phyloP scores from a whole-genome alignment of 805 yeast genomes.

The Sugiyamaella americana region DNA sequence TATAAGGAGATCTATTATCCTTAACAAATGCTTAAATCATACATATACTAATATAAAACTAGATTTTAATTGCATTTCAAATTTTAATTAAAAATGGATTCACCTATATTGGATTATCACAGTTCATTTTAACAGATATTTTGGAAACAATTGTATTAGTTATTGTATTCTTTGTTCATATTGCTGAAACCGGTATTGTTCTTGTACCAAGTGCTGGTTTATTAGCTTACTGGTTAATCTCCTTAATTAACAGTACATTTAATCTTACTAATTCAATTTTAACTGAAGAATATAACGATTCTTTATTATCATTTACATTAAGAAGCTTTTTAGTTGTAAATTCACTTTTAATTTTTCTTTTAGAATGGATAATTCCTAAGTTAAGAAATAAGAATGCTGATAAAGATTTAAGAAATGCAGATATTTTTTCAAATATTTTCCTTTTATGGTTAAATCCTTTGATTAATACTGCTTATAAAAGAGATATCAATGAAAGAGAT shows the following conservation, averaged over 20 bases:
- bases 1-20: too few species aligned
- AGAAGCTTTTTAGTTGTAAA: slow-evolving; percentile 1
- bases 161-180: slow-evolving; percentile 1
- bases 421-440: slow-evolving; percentile 10
- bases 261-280: background rate
- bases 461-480: slow-evolving; percentile 4
- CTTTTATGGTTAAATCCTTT: slow-evolving; percentile 12
- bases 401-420: slow-evolving; percentile 4
- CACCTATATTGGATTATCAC: background rate
- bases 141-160: slow-evolving; percentile 3
- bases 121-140: background rate
- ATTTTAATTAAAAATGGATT: background rate
- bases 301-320: background rate
- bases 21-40: too few species aligned
- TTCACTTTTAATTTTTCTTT: slow-evolving; percentile 2
- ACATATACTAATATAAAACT: too few species aligned
- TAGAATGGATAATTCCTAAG: slow-evolving; percentile 11
- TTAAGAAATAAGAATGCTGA: background rate
- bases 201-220: slow-evolving; percentile 4
- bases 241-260: background rate
- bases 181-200: slow-evolving; percentile 5
- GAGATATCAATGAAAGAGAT: slow-evolving; percentile 38
- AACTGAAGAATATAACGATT: background rate
- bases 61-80: background rate
- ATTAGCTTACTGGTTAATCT: slow-evolving; percentile 8